Evolutionary conservation across 2,329 filamentous ascomycete species (phyloP).

Genomic region (Nannizziopsis arthrosporioides): DNA sequence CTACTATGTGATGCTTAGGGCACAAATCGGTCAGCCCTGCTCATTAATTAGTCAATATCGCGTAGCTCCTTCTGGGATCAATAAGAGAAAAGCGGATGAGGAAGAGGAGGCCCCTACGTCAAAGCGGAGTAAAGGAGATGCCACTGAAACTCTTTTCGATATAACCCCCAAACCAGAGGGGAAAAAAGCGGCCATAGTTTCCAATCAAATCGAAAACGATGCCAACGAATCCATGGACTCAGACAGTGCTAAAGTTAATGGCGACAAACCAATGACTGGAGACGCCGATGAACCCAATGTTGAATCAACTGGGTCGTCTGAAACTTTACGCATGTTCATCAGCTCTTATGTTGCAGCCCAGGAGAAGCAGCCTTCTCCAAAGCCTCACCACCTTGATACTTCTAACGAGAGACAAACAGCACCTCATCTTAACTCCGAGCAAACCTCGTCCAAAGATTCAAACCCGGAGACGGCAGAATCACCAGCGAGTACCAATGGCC

Average conservation of each 20-base stretch:
- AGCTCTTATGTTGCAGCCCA: constrained; percentile 15
- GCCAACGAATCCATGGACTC: background rate
- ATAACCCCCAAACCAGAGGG: constrained; percentile 12
- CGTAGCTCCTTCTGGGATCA: constrained; percentile 7
- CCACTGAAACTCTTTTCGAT: background rate
- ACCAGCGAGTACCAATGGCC: constrained; percentile 17
- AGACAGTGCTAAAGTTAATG: constrained; percentile 9
- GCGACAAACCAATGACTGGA: constrained; percentile 12
- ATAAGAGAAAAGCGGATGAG: constrained; percentile 6
- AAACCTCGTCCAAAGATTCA: constrained; percentile 10
- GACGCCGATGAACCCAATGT: background rate
- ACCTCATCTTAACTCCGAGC: background rate
- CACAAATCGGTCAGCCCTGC: constrained; percentile 21
- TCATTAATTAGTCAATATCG: constrained; percentile 15
- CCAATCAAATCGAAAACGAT: constrained; percentile 7
- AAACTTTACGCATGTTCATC: constrained; percentile 15
- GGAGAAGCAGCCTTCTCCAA: background rate
- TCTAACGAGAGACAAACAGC: constrained; percentile 14
- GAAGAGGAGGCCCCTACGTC: background rate
- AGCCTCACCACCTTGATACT: background rate
- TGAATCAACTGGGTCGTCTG: constrained; percentile 6
- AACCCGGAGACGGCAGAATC: constrained; percentile 8
- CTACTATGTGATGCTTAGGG: constrained; percentile 21
- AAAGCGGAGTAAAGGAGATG: background rate
- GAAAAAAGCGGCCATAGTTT: background rate